Evolutionary conservation across 257 asterid species (phyloP).

Genomic region (Solanum peruvianum): DNA sequence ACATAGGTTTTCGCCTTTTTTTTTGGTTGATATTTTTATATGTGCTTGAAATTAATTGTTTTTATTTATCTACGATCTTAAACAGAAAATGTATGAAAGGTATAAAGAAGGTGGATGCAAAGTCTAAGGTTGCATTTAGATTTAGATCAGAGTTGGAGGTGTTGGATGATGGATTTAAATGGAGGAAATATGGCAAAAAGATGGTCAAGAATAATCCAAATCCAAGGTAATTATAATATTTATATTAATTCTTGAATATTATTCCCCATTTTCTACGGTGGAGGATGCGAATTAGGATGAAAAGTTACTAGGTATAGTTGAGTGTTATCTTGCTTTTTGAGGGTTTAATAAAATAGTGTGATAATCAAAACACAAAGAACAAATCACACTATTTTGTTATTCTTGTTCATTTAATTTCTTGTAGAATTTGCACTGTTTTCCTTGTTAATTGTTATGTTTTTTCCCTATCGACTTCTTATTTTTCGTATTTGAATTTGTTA

Average conservation of each 20-base stretch:
- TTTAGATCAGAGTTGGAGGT: slow-evolving; percentile 12
- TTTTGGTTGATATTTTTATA: background rate
- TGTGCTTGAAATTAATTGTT: background rate
- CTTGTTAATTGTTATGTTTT: too few species aligned
- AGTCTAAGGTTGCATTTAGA: slow-evolving; percentile 6
- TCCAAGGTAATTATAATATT: slow-evolving; percentile 10
- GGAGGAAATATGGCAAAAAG: slow-evolving; percentile 24
- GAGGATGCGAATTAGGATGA: too few species aligned
- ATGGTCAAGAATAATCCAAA: slow-evolving; percentile 17
- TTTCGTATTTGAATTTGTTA: too few species aligned
- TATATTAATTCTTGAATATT: background rate
- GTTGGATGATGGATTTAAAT: slow-evolving; percentile 22
- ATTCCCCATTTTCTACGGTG: background rate
- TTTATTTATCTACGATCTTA: background rate
- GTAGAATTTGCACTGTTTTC: background rate
- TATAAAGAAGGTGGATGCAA: background rate
- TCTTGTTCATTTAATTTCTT: background rate
- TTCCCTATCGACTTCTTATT: background rate
- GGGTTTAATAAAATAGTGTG: background rate
- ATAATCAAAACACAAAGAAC: too few species aligned
- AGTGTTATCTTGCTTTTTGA: background rate
- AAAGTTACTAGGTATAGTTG: background rate
- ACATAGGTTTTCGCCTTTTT: background rate
- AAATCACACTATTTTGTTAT: too few species aligned
- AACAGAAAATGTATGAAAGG: background rate